Percentiles rank a stretch among this genome's conserved stretches.
phyloP scores from a whole-genome alignment of 192 early-diverging fungal genomes.

The Backusella liffmaniae region DNA sequence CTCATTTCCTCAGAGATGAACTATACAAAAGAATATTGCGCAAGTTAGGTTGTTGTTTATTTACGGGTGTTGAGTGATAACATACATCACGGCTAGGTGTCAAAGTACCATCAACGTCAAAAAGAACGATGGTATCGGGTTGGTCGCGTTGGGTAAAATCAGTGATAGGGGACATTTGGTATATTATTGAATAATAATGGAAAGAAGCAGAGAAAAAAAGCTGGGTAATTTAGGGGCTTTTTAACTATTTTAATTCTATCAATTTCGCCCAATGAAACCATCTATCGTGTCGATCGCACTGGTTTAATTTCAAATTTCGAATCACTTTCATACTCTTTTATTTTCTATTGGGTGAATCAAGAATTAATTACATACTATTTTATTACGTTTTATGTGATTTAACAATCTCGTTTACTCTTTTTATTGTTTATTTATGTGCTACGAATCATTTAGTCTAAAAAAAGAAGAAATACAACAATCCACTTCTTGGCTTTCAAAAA shows the following conservation, averaged over 20 bases:
- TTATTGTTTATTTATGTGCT: background rate
- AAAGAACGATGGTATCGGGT: slow-evolving; percentile 85
- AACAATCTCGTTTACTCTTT: background rate
- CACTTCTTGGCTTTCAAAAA: background rate
- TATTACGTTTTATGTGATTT: background rate
- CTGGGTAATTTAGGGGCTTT: background rate
- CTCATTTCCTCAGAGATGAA: slow-evolving; percentile 76
- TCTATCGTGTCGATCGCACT: slow-evolving; percentile 17
- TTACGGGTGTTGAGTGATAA: background rate
- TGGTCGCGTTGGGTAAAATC: slow-evolving; percentile 57
- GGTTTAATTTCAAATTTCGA: background rate
- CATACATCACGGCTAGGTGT: slow-evolving; percentile 91
- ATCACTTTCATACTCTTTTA: background rate
- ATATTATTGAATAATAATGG: background rate
- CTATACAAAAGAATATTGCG: slow-evolving; percentile 39
- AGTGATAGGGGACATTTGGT: slow-evolving; percentile 21
- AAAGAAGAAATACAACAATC: background rate
- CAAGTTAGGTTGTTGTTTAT: background rate
- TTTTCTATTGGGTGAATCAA: background rate
- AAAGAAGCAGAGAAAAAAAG: background rate
- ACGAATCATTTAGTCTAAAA: background rate
- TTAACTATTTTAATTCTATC: background rate
- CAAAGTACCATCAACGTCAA: slow-evolving; percentile 97
- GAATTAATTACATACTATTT: slow-evolving; percentile 1
- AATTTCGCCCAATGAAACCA: slow-evolving; percentile 7